Conservation (phyloP, 331 rosid species). For the Saraca asoca region DNA sequence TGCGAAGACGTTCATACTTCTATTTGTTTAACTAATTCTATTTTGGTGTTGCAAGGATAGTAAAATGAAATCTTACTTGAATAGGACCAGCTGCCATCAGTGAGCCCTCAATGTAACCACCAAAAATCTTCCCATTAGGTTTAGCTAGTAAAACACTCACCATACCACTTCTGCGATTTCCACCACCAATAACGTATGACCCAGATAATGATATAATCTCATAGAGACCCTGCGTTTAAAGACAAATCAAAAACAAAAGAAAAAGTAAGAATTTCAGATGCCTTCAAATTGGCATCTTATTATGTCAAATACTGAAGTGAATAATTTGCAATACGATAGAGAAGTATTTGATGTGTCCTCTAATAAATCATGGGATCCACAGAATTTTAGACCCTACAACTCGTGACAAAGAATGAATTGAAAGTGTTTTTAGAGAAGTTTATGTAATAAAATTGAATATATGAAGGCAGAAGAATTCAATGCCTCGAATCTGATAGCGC, state of each 20-base stretch:
- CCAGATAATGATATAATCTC: constrained; percentile 52
- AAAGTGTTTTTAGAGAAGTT: too few species aligned
- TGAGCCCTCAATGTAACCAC: constrained; percentile 43
- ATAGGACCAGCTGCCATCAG: constrained; percentile 54
- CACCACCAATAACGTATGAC: constrained; percentile 24
- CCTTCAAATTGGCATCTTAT: neutral
- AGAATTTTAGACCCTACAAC: too few species aligned
- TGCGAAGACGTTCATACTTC: neutral
- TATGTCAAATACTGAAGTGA: neutral
- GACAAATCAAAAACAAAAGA: neutral
- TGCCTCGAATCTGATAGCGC: constrained; percentile 42
- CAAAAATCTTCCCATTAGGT: constrained; percentile 45
- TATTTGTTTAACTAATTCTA: neutral
- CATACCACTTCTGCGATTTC: neutral
- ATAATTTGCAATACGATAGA: too few species aligned
- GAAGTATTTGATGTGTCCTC: too few species aligned
- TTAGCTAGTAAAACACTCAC: constrained; percentile 39
- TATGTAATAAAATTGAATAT: too few species aligned
- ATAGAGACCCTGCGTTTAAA: constrained; percentile 49
- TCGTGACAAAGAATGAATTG: too few species aligned
- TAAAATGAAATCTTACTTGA: constrained; percentile 43
- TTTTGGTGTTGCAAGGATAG: neutral
- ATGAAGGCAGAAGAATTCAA: constrained; percentile 7
- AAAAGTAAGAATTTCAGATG: neutral
- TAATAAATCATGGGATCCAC: too few species aligned